These are phyloP conservation scores for Sideroxylon spinosum DNA, from an alignment of 179 eudicot genomes.

Conservation along the genomic window DNA sequence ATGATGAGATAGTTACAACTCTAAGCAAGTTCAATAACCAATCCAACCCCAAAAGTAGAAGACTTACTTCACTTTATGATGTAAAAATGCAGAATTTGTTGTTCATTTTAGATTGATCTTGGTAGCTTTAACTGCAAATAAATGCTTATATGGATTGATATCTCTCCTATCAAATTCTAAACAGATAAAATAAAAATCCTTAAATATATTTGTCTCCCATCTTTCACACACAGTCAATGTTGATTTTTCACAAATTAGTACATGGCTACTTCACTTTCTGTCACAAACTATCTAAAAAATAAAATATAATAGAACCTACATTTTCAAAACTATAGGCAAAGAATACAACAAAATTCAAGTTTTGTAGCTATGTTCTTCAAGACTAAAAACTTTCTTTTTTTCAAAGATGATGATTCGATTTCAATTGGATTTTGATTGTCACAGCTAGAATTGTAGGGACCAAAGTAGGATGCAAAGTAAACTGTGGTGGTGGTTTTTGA, in stretches of 20 bases:
- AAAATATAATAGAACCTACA: neutral
- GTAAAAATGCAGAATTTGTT: constrained; percentile 50
- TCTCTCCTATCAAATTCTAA: constrained; percentile 48
- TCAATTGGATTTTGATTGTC: too few relatives aligned
- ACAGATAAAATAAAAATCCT: constrained; percentile 55
- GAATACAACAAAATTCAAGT: too few relatives aligned
- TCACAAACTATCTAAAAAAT: constrained; percentile 29
- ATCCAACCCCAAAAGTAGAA: neutral
- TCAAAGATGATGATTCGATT: constrained; percentile 16
- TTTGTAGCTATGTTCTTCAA: constrained; percentile 42
- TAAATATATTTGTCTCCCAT: constrained; percentile 27
- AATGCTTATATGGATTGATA: constrained; percentile 57
- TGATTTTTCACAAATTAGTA: constrained; percentile 22
- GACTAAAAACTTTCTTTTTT: constrained; percentile 71
- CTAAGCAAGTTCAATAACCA: neutral
- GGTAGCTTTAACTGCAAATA: constrained; percentile 51
- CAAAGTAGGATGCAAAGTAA: too few relatives aligned
- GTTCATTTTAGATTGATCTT: constrained; percentile 54
- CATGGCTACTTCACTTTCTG: constrained; percentile 42
- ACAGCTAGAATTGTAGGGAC: too few relatives aligned
- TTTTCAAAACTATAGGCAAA: constrained; percentile 8
- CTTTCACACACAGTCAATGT: constrained; percentile 21
- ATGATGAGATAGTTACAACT: neutral
- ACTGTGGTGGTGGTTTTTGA: too few relatives aligned
- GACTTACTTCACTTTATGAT: constrained; percentile 59